Evolutionary conservation across 2,329 filamentous ascomycete species (phyloP).

Genomic region (Epichloe elymi): DNA sequence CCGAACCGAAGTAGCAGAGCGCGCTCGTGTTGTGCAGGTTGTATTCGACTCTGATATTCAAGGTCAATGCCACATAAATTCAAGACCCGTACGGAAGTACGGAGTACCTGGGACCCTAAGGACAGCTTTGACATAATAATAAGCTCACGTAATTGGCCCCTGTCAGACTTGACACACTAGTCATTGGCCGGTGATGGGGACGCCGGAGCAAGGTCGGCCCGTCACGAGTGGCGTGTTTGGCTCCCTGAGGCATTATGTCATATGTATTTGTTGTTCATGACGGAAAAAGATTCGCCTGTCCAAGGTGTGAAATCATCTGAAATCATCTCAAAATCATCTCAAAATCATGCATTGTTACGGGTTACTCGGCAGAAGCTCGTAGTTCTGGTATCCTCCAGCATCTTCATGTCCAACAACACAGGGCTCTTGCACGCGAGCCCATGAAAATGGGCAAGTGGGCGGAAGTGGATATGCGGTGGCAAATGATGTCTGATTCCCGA

Average conservation of each 20-base stretch:
- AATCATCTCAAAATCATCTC: no score
- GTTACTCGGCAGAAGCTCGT: no score
- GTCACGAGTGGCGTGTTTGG: background rate
- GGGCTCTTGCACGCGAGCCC: background rate
- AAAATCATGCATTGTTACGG: no score
- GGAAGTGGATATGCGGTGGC: background rate
- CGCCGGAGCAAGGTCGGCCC: constrained; percentile 1
- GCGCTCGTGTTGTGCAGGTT: background rate
- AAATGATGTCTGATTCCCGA: background rate
- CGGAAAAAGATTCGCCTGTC: no score
- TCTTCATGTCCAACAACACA: background rate
- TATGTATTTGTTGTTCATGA: no score
- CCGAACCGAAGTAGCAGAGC: background rate
- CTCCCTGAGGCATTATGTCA: background rate
- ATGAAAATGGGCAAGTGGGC: no score
- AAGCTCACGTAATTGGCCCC: background rate
- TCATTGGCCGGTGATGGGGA: background rate
- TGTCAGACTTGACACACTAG: background rate
- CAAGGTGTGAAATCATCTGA: no score
- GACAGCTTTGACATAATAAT: constrained; percentile 3
- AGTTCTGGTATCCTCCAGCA: background rate
- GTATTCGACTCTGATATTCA: no score
- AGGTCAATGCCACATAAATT: background rate
- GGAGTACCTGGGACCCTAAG: background rate
- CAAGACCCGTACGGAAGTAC: background rate